Conservation (phyloP, 345 rosid species). For the Noccaea caerulescens region DNA sequence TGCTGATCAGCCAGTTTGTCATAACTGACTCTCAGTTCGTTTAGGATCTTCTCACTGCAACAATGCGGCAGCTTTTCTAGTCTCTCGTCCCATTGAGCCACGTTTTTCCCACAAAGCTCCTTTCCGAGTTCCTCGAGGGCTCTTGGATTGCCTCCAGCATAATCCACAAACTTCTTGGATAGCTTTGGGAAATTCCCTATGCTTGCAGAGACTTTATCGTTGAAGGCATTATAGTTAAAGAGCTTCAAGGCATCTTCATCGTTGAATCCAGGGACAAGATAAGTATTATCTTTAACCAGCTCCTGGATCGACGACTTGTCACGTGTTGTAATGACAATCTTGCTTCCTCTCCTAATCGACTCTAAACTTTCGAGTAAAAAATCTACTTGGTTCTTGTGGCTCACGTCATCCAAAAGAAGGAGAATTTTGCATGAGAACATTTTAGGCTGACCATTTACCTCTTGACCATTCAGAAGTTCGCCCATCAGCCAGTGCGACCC, state of each 20-base stretch:
- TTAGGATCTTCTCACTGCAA: slow-evolving; percentile 3
- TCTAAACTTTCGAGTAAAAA: neutral
- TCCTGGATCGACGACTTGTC: slow-evolving; percentile 17
- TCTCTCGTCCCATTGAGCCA: slow-evolving; percentile 24
- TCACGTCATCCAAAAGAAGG: slow-evolving; percentile 27
- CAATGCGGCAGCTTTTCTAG: slow-evolving; percentile 15
- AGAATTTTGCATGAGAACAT: neutral
- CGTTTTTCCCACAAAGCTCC: neutral
- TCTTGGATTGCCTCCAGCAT: slow-evolving; percentile 45
- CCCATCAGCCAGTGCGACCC: neutral
- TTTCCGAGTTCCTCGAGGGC: slow-evolving; percentile 46
- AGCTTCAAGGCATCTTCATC: slow-evolving; percentile 10
- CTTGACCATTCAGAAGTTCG: neutral
- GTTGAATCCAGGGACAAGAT: slow-evolving; percentile 4
- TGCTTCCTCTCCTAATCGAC: slow-evolving; percentile 8
- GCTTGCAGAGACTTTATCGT: neutral
- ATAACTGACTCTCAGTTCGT: neutral
- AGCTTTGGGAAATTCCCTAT: neutral
- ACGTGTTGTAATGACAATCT: slow-evolving; percentile 24
- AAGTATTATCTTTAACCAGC: neutral
- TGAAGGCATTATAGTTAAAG: slow-evolving; percentile 20
- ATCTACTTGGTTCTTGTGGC: neutral
- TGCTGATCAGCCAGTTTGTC: neutral
- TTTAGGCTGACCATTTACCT: neutral
- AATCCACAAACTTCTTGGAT: slow-evolving; percentile 4